Base-by-base conservation (phyloP, 1,139 yeast species). In the Saccharomyces hybrid region DNA sequence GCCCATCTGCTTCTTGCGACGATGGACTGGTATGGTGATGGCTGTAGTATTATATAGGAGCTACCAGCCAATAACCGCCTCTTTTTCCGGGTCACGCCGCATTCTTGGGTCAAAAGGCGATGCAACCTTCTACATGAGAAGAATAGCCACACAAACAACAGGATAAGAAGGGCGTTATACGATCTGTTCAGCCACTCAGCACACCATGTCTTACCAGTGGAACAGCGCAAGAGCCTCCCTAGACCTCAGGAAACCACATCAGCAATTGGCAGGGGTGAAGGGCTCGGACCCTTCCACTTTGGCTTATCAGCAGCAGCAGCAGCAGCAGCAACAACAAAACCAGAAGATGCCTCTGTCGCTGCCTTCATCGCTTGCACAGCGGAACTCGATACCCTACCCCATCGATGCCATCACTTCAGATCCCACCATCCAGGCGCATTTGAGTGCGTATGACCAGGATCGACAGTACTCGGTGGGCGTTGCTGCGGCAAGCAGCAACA, bases 11-110 rank as follows among this genome's bases (percentile, higher is more conserved):
- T 19, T 19, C 23, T 19, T 19, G 23, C 23, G 23, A 19, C 23
- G 23, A 1, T 19, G 23, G 23, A 19, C 23, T 19, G 23, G 23
- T 19, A n/a, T n/a, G n/a, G n/a, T n/a, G n/a, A 23, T 38, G 7
- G 19, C 19, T 16, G 6, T 16, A 38, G 44, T 19, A n/a, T n/a
- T n/a, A n/a, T 19, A 19, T 19, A 19, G 23, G 23, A 19, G 23
- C 23, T 5, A 38, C 0, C 0, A 38, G 25, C 44, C 44, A 38
- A 38, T 38, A 16, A 0, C 23, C 2, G 9, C 13, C 13, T 23
- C 19, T 19, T 19, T 38, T 38, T 38, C 44, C 44, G 44, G 44
- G 44, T 38, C n/a, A 38, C 44, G 44, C 44, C 44, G 44, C 44
- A 19, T 38, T 38, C 44, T 38, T 38, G 44, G 1, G 13, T 38